Conservation (phyloP, 768 basidiomycete species). For the Podaxis sp. region DNA sequence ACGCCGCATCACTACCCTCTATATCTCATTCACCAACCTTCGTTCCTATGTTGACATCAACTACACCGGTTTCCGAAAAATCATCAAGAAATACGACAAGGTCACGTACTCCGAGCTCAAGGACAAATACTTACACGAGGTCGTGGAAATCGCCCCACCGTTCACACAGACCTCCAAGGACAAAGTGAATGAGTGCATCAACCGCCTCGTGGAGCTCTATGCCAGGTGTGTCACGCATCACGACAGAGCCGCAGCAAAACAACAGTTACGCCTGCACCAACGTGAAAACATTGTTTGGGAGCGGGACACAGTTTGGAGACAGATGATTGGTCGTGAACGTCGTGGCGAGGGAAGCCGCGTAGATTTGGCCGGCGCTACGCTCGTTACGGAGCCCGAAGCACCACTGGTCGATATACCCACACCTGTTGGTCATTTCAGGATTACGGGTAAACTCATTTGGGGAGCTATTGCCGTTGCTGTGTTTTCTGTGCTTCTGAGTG, state of each 20-base stretch:
- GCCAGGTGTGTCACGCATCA: constrained; percentile 81
- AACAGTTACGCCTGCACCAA: constrained; percentile 83
- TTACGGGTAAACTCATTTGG: constrained; percentile 65
- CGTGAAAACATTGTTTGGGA: constrained; percentile 97
- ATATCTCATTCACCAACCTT: constrained; percentile 73
- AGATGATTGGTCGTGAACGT: constrained; percentile 87
- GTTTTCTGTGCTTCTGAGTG: constrained; percentile 62
- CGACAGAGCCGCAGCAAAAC: constrained; percentile 65
- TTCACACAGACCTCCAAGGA: constrained; percentile 68
- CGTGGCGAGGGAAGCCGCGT: constrained; percentile 49
- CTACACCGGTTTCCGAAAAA: constrained; percentile 91
- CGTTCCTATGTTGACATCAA: constrained; percentile 90
- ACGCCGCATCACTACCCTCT: constrained; percentile 81
- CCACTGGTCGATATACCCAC: constrained; percentile 59
- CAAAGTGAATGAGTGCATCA: constrained; percentile 55
- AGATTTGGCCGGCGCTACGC: constrained; percentile 43
- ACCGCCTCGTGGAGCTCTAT: constrained; percentile 69
- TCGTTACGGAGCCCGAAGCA: constrained; percentile 44
- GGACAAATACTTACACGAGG: constrained; percentile 70
- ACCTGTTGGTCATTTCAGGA: constrained; percentile 61
- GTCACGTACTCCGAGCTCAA: constrained; percentile 83
- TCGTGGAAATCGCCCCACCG: constrained; percentile 66
- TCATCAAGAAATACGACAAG: constrained; percentile 98
- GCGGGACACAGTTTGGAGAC: constrained; percentile 95
- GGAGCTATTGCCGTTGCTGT: constrained; percentile 55